Conservation (phyloP, 2,329 filamentous ascomycete genomes). For the Aspergillus sp. region DNA sequence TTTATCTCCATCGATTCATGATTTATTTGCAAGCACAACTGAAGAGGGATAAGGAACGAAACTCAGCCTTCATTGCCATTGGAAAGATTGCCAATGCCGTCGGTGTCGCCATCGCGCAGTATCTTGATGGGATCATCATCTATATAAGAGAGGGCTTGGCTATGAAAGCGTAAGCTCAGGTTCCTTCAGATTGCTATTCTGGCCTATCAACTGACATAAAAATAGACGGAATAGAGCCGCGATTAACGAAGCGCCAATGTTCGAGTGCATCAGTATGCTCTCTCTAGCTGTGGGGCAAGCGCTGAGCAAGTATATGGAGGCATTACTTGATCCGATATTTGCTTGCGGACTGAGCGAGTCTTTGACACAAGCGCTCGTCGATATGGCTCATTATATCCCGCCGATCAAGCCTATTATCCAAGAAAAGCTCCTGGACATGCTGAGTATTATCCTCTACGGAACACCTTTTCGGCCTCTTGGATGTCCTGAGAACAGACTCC, state of each 20-base stretch:
- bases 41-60: slow-evolving; percentile 90
- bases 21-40: slow-evolving; percentile 88
- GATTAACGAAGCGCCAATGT: slow-evolving; percentile 69
- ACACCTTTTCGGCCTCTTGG: slow-evolving; percentile 89
- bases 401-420: slow-evolving; percentile 91
- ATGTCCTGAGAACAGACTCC: slow-evolving; percentile 80
- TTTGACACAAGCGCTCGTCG: slow-evolving; percentile 88
- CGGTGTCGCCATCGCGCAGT: slow-evolving; percentile 89
- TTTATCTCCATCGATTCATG: slow-evolving; percentile 94
- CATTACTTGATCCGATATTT: slow-evolving; percentile 91
- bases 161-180: slow-evolving; percentile 59
- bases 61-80: slow-evolving; percentile 91
- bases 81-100: slow-evolving; percentile 95
- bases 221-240: slow-evolving; percentile 51
- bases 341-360: slow-evolving; percentile 92
- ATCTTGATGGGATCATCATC: slow-evolving; percentile 88
- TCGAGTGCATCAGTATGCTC: slow-evolving; percentile 95
- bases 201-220: slow-evolving; percentile 23
- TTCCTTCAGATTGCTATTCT: background rate
- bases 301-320: slow-evolving; percentile 97
- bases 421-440: slow-evolving; percentile 86
- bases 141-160: slow-evolving; percentile 90
- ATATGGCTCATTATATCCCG: slow-evolving; percentile 98
- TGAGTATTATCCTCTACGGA: slow-evolving; percentile 88
- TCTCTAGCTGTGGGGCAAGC: slow-evolving; percentile 94